Conservation (phyloP, 2,329 filamentous ascomycete species). For the Ophiostoma pallidulum region DNA sequence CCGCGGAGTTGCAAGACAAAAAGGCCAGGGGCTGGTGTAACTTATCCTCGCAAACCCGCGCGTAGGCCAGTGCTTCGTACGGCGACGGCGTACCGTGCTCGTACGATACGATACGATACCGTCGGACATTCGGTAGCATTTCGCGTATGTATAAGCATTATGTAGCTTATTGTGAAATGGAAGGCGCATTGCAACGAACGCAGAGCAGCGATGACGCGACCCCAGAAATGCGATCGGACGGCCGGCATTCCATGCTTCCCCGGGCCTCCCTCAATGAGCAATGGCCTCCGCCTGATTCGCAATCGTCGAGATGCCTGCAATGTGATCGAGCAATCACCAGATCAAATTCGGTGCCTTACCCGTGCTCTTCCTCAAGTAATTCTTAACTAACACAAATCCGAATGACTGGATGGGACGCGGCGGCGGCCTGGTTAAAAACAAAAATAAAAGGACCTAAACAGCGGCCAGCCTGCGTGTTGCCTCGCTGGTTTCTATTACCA, state of each 20-base stretch:
- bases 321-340: background rate
- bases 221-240: background rate
- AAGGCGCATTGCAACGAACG: background rate
- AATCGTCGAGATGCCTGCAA: background rate
- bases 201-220: background rate
- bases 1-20: too few species aligned
- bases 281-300: slow-evolving; percentile 3
- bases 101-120: too few species aligned
- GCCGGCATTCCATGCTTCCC: too few species aligned
- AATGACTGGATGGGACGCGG: slow-evolving; percentile 13
- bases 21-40: too few species aligned
- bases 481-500: slow-evolving; percentile 14
- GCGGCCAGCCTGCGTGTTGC: background rate
- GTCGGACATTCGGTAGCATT: too few species aligned
- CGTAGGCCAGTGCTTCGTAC: too few species aligned
- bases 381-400: slow-evolving; percentile 16
- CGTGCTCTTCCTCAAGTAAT: slow-evolving; percentile 11
- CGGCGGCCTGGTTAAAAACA: background rate
- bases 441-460: too few species aligned
- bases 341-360: background rate
- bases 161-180: too few species aligned
- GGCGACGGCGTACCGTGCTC: too few species aligned
- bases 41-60: too few species aligned
- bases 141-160: too few species aligned
- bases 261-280: background rate